Conservation (phyloP, 768 basidiomycete genomes). For the Steccherinum ochraceum region DNA sequence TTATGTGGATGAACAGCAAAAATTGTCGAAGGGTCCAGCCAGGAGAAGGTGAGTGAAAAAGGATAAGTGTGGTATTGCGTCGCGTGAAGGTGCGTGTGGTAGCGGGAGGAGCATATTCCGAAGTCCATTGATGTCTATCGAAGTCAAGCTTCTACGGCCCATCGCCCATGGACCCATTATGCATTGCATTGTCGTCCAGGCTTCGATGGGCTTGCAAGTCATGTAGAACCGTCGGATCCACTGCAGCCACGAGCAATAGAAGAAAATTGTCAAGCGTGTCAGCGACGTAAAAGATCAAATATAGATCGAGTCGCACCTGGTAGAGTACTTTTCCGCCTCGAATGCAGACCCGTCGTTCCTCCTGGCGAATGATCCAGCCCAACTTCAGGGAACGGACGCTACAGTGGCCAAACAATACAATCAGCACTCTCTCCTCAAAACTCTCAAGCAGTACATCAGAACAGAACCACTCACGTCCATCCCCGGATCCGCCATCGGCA, state of each 20-base stretch:
- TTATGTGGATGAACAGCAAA: constrained; percentile 15
- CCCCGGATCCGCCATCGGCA: constrained; percentile 90
- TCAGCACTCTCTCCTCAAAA: constrained; percentile 5
- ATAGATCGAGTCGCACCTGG: constrained; percentile 52
- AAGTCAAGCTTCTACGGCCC: background rate
- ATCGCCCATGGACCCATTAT: background rate
- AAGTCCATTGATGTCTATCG: no score
- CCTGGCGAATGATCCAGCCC: constrained; percentile 53
- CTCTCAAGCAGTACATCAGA: constrained; percentile 13
- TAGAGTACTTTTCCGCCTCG: constrained; percentile 90
- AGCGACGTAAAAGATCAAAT: constrained; percentile 4
- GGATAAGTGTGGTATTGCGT: no score
- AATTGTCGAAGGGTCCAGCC: no score
- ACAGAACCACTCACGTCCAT: constrained; percentile 68
- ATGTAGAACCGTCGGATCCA: constrained; percentile 83
- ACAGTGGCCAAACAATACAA: constrained; percentile 12
- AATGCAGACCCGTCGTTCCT: constrained; percentile 56
- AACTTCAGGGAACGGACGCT: constrained; percentile 67
- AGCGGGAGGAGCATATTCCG: no score
- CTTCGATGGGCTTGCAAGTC: constrained; percentile 86
- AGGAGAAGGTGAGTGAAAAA: no score
- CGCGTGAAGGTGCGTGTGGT: background rate
- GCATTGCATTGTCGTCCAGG: constrained; percentile 42
- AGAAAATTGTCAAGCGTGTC: constrained; percentile 1
- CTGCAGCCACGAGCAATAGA: constrained; percentile 31